Percentiles rank a stretch among this genome's conserved stretches.
Evolutionary conservation across 306 rosid genomes (phyloP).

Genomic region (Luffa acutangula): DNA sequence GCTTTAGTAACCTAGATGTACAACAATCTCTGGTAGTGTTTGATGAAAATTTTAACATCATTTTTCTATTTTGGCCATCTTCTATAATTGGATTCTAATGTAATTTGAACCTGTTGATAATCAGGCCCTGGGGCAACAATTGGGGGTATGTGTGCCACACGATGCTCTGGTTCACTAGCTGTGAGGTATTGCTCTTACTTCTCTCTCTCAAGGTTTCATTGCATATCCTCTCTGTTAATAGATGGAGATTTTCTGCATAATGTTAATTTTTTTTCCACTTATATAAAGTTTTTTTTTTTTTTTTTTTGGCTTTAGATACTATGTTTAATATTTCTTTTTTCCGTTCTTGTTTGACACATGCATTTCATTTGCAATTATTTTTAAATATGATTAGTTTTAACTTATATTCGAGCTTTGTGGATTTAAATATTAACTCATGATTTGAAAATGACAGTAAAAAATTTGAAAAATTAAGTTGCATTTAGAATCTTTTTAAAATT

Average conservation of each 20-base stretch:
- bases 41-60: background rate
- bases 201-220: background rate
- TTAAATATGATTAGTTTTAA: background rate
- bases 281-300: background rate
- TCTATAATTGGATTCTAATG: conserved; percentile 1
- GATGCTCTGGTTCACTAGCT: conserved; percentile 97
- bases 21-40: background rate
- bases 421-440: background rate
- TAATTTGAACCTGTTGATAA: conserved; percentile 10
- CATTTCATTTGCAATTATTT: background rate
- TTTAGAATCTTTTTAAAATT: background rate
- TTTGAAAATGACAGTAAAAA: background rate
- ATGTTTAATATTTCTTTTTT: background rate
- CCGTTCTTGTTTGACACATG: background rate
- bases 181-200: conserved; percentile 49
- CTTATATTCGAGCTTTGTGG: background rate
- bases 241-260: background rate
- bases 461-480: background rate
- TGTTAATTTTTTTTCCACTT: background rate
- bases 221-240: background rate
- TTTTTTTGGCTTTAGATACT: background rate
- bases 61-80: background rate
- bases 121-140: conserved; percentile 99
- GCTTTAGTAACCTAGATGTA: background rate
- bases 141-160: conserved; percentile 99